Conservation (phyloP, 1,284 basidiomycete species). For the Malassezia nana region DNA sequence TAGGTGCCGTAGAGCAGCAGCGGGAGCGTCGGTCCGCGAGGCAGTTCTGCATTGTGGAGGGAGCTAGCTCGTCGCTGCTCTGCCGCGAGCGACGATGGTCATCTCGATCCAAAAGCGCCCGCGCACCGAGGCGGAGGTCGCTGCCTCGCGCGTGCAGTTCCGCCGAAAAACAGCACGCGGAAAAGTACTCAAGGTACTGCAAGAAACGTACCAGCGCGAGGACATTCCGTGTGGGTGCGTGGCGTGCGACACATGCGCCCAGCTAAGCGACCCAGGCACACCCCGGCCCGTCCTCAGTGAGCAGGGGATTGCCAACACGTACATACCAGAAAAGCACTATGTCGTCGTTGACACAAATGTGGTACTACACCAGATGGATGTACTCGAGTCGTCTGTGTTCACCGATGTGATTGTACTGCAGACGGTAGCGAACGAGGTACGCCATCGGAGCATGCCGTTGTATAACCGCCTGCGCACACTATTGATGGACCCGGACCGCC, state of each 20-base stretch:
- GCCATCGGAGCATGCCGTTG: constrained; percentile 83
- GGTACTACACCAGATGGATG: constrained; percentile 64
- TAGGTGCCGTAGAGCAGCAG: no score
- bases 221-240: constrained; percentile 84
- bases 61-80: no score
- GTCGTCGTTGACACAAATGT: constrained; percentile 91
- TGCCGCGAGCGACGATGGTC: constrained; percentile 20
- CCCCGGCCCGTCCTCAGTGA: constrained; percentile 49
- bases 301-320: constrained; percentile 24
- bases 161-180: constrained; percentile 73
- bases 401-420: constrained; percentile 65
- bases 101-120: constrained; percentile 45
- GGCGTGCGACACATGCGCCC: constrained; percentile 54
- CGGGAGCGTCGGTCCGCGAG: no score
- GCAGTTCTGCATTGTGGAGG: no score
- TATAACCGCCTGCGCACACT: constrained; percentile 57
- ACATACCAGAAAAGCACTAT: constrained; percentile 55
- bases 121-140: constrained; percentile 24
- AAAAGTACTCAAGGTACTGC: constrained; percentile 88
- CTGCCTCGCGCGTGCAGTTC: constrained; percentile 33
- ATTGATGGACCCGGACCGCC: constrained; percentile 41
- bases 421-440: constrained; percentile 89
- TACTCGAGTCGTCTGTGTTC: constrained; percentile 36
- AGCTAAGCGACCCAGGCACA: constrained; percentile 50
- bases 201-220: constrained; percentile 85